These are phyloP conservation scores for Fusarium sp. DNA, from an alignment of 2,329 filamentous ascomycete species.

Conservation along the genomic window DNA sequence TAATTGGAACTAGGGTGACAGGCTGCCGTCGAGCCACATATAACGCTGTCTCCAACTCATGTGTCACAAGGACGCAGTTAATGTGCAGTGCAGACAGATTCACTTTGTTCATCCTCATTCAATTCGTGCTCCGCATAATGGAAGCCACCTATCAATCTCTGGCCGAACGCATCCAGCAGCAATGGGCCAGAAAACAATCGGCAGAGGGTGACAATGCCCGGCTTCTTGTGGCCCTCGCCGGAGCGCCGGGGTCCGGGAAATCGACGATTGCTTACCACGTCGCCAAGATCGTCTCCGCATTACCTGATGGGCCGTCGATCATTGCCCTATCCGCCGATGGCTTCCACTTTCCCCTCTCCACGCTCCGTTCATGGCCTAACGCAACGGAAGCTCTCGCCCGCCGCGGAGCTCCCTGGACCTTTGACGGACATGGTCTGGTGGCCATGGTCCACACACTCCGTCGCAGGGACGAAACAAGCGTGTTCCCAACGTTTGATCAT, in stretches of 20 bases:
- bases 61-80: not conserved
- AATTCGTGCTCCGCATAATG: constrained; percentile 26
- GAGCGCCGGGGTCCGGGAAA: constrained; percentile 38
- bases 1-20: constrained; percentile 18
- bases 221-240: constrained; percentile 36
- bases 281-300: constrained; percentile 18
- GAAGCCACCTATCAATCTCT: constrained; percentile 42
- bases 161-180: constrained; percentile 30
- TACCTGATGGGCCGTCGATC: constrained; percentile 26
- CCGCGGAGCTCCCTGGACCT: constrained; percentile 51
- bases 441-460: constrained; percentile 35
- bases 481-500: constrained; percentile 76
- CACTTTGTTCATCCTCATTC: not conserved
- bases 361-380: constrained; percentile 46
- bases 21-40: constrained; percentile 7
- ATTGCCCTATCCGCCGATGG: constrained; percentile 46
- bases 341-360: constrained; percentile 45
- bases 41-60: not conserved
- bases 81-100: not conserved
- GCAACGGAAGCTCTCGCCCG: constrained; percentile 46
- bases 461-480: constrained; percentile 12
- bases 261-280: constrained; percentile 35
- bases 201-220: constrained; percentile 18
- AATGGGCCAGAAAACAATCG: constrained; percentile 37
- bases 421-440: constrained; percentile 43